Base-by-base conservation (phyloP, 345 rosid species). In the rapeseed (Brassica napus) region DNA sequence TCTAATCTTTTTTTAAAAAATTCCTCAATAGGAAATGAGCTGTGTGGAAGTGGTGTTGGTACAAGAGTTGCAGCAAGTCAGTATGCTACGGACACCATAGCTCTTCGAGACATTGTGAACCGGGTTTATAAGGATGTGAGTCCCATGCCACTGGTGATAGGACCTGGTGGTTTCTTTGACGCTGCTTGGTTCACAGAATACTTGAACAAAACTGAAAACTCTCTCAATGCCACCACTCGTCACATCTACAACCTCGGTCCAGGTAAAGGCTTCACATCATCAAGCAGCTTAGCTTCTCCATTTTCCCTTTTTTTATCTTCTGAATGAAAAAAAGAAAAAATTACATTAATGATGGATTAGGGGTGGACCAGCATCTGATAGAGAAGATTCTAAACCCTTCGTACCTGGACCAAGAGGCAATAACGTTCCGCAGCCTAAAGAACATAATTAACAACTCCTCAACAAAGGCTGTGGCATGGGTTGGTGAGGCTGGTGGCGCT, bases 191-290 rank as follows among this genome's bases (percentile, higher is more conserved):
- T 85, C 84, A 79, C 82, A 66, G 86, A 86, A 69, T 92, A 85
- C 77, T 32, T 91, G 21, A 82, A 66, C 57, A 90, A 89, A 76
- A 61, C 99, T 30, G 71, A 71, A 47, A 59, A 79, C 65, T 82
- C 88, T 64, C 34, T 90, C 5, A 83, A 93, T 65, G 98, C 85
- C 3, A 79, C 86, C 68, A 93, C 94, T 6, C 98, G 84, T 69
- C 97, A 95, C 82, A 93, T 95, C 78, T 95, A 95, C 88, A 87
- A 93, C 75, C 97, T 95, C 24, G 99, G 99, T 44, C 89, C 99
- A 82, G 98, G 99, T 93, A 52, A 86, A 54, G 30, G 65, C 55
- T 39, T 63, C 30, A 62, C 55, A 5, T 39, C 3, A 69, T 61
- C 18, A 3, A 39, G 28, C 16, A 72, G 30, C 30, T 64, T 28